Percentiles rank a stretch among this genome's conserved stretches.
These are phyloP conservation scores for Xylaria sp. DNA, from an alignment of 2,329 filamentous ascomycete species.

Conservation along the genomic window DNA sequence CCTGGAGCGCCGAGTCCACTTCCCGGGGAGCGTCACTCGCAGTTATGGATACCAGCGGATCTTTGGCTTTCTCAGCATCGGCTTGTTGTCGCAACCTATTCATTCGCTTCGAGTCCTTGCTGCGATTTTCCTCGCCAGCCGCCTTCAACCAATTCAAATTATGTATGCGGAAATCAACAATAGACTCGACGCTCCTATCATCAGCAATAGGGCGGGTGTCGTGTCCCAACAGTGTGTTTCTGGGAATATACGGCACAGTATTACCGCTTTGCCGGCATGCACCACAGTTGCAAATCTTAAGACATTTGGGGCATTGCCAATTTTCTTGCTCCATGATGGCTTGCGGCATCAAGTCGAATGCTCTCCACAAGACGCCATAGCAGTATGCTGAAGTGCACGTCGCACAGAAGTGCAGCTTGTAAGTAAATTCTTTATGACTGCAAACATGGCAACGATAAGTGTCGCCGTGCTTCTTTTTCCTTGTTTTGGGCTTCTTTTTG, in stretches of 20 bases:
- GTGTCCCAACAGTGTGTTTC: slow-evolving; percentile 87
- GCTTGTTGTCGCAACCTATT: slow-evolving; percentile 65
- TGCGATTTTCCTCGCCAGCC: slow-evolving; percentile 66
- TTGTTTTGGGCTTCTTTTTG: slow-evolving; percentile 72
- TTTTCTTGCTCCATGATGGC: slow-evolving; percentile 79
- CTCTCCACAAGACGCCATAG: slow-evolving; percentile 91
- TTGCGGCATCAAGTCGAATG: slow-evolving; percentile 90
- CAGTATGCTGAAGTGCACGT: slow-evolving; percentile 84
- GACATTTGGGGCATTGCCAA: slow-evolving; percentile 91
- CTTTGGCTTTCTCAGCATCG: slow-evolving; percentile 66
- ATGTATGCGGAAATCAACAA: slow-evolving; percentile 90
- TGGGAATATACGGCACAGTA: slow-evolving; percentile 85
- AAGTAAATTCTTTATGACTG: slow-evolving; percentile 79
- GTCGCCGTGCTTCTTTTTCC: slow-evolving; percentile 65
- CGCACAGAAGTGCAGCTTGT: slow-evolving; percentile 85
- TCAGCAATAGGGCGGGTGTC: slow-evolving; percentile 92
- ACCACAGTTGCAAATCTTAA: slow-evolving; percentile 86
- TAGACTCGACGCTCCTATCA: slow-evolving; percentile 85
- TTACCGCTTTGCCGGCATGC: slow-evolving; percentile 73
- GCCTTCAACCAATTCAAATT: slow-evolving; percentile 85
- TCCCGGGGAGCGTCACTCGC: slow-evolving; percentile 46
- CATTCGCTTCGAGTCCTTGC: slow-evolving; percentile 67
- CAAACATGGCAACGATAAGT: slow-evolving; percentile 82
- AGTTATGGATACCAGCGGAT: slow-evolving; percentile 47
- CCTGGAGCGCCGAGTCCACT: slow-evolving; percentile 46